phyloP scores from a whole-genome alignment of 139 green algal genomes.

The Chlamydomonas eustigma region DNA sequence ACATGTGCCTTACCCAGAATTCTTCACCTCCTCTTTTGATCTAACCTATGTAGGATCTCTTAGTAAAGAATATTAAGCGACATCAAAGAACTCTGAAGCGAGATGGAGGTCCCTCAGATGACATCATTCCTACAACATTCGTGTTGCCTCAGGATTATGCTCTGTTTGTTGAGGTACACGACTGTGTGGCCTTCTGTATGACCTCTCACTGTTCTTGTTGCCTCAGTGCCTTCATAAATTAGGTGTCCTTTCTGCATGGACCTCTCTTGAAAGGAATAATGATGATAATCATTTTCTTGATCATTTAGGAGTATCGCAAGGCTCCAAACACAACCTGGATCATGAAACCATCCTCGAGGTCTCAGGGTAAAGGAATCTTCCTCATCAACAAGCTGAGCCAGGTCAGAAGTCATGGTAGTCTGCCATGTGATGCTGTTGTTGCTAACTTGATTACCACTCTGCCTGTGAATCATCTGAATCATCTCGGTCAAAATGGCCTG shows the following conservation, averaged over 20 bases:
- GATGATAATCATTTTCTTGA: background rate
- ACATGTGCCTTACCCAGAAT: background rate
- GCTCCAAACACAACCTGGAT: constrained; percentile 58
- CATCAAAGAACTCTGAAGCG: constrained; percentile 51
- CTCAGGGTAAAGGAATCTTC: constrained; percentile 77
- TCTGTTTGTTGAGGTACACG: constrained; percentile 17
- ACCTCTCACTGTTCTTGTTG: no score
- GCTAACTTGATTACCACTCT: no score
- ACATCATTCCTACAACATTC: constrained; percentile 65
- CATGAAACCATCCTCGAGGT: constrained; percentile 61
- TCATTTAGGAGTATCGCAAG: constrained; percentile 69
- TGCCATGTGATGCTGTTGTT: no score
- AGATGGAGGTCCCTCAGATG: constrained; percentile 27
- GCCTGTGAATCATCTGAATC: no score
- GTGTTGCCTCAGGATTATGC: constrained; percentile 52
- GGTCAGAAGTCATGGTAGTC: no score
- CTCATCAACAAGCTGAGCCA: constrained; percentile 77
- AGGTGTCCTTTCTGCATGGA: no score
- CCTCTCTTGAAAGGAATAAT: no score
- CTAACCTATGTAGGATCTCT: constrained; percentile 54
- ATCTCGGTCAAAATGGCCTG: no score
- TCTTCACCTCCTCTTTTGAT: background rate
- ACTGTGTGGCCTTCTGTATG: no score
- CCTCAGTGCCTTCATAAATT: no score
- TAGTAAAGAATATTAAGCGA: constrained; percentile 83